These are phyloP conservation scores for Termitomyces sp. DNA, from an alignment of 768 basidiomycete species.

Conservation along the genomic window DNA sequence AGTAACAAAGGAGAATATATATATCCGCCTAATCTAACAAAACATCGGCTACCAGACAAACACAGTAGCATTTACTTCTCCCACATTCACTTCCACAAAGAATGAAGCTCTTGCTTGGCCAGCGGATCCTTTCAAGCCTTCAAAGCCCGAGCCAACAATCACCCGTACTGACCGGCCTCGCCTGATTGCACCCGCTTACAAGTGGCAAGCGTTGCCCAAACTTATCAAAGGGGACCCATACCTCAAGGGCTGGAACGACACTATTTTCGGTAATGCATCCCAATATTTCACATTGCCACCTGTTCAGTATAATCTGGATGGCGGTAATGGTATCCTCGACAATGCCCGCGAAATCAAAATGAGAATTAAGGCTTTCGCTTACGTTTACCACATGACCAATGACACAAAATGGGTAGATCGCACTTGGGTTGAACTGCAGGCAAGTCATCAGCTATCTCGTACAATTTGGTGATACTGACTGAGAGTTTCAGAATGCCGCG, in stretches of 20 bases:
- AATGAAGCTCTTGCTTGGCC: constrained; percentile 65
- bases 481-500: constrained; percentile 55
- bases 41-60: constrained; percentile 50
- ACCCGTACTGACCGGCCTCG: constrained; percentile 81
- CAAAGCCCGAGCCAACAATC: constrained; percentile 51
- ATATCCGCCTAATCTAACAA: background rate
- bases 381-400: constrained; percentile 87
- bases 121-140: constrained; percentile 66
- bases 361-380: constrained; percentile 88
- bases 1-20: constrained; percentile 27
- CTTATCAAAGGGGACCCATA: constrained; percentile 85
- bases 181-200: constrained; percentile 86
- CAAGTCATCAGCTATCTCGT: constrained; percentile 27
- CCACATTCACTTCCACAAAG: constrained; percentile 64
- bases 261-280: constrained; percentile 87
- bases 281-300: constrained; percentile 59
- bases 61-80: constrained; percentile 59
- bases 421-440: constrained; percentile 77
- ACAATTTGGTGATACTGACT: background rate
- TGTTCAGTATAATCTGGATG: constrained; percentile 70
- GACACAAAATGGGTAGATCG: constrained; percentile 91
- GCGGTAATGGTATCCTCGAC: constrained; percentile 88
- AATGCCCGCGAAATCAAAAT: constrained; percentile 85
- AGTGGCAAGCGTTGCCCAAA: constrained; percentile 77
- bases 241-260: constrained; percentile 81